Base-by-base conservation (phyloP, 2,329 filamentous ascomycete species). In the Arthrobotrys megalospora region DNA sequence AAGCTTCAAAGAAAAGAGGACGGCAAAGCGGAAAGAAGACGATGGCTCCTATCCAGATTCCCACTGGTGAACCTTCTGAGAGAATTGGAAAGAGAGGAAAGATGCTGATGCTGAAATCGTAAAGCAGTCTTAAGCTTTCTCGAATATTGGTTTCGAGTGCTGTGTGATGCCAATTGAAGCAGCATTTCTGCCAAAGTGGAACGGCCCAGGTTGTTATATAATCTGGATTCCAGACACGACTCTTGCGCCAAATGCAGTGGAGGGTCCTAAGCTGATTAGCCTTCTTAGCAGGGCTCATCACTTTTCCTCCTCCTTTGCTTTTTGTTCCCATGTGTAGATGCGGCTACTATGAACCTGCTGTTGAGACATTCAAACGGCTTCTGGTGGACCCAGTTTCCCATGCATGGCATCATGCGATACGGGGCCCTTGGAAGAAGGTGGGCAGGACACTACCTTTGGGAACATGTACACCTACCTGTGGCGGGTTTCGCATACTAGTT, bases 121-220 rank as follows among this genome's bases (percentile, higher is more conserved):
- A 19, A 24, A 43, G 38, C n/a, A 34, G 5, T 41, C 11, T 58
- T 12, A 47, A 52, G 47, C 32, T 55, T 41, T 41, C 45, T 50
- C 48, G 41, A 34, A 21, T 38, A 28, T 62, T 43, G 19, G 45
- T 64, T 45, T 62, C 53, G 58, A 41, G 24, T 53, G 32, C 64
- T 66, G 66, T 62, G 65, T 70, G 72, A 48, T 53, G 43, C 62
- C 32, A 48, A 43, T 71, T 48, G 50, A 71, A 48, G 47, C 50
- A 66, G 36, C 21, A 19, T 21, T 71, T 60, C 60, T 77, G 60
- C 68, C 62, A 58, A 69, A 71, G 75, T 67, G 75, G 75, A 78
- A 70, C 36, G 38, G 21, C 63, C 75, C 62, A 64, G 67, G 66
- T 71, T 78, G 75, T 78, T 78, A 78, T 78, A 78, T 78, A 78